Evolutionary conservation across 2,329 filamentous ascomycete species (phyloP), one percentile per base, ranked within the genome.

Genomic region (Esteya vermicola): DNA sequence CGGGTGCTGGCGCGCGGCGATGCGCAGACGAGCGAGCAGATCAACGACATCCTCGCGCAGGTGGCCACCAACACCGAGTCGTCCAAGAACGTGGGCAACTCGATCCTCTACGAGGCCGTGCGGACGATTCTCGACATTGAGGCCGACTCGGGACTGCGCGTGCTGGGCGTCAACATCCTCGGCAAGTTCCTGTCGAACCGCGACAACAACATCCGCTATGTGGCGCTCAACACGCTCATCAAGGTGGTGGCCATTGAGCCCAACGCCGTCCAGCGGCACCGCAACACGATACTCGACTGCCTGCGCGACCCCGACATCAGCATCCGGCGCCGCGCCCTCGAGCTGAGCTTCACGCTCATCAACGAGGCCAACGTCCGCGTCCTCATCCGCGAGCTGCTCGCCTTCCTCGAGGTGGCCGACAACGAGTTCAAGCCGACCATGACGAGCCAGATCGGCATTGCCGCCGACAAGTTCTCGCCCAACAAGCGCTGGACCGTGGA

Each of bases 401-500:
- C 91, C 7, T 98, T 98, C 69, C 62, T 98, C 43, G 91, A 98
- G 58, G 86, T 94, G 38, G 89, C 93, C 40, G 91, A 98, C 54
- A 94, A 93, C 48, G 91, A 98, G 59, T 98, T 98, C 66, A 98
- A 98, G 64, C 85, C 91, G 7, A 85, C 85, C 39, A 95, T 98
- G 88, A 98, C 91, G 2, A 91, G 81, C 39, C 91, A 98, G 55
- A 98, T 98, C 57, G 91, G 91, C 20, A 85, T 98, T 51, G 91
- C 93, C 10, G 91, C 93, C 7, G 91, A 98, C 59, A 79, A 89
- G 48, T 98, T 85, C 60, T 84, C 91, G 2, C 93, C 91, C 1
- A 96, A 91, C 63, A 96, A 96, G 64, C 73, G 91, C 56, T 98
- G 91, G 91, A 91, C 98, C 56, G 81, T 96, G 50, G 91, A 98